Base-by-base conservation (phyloP, 208 protist genomes). In the Leishmania amazonensis region DNA sequence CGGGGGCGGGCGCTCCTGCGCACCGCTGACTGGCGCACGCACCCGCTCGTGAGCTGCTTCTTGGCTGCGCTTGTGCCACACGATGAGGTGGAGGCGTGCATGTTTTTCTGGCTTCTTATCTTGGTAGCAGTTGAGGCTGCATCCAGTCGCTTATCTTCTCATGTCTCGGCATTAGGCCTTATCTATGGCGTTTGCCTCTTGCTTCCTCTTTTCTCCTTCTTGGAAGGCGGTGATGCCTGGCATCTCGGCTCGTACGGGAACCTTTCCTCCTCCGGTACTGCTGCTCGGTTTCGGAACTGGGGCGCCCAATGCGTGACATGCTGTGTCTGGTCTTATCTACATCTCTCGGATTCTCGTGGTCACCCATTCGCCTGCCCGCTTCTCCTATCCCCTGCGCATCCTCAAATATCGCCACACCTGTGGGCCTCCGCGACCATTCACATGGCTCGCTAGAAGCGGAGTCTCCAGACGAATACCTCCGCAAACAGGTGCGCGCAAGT, bases 111-210 rank as follows among this genome's bases (percentile, higher is more conserved):
- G 21, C 53, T 24, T 49, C 45, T 49, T 49, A 13, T 49, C 0
- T 54, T 13, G 17, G 51, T 11, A 64, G 58, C 8, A 31, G 58
- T 17, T 31, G 7, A 6, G 15, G 58, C 24, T 64, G 58, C 62
- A 40, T 68, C 42, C 31, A 76, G 49, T 24, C n/a, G 38, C 68
- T 68, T 81, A 7, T 68, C 49, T 65, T 77, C 31, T 53, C 21
- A 49, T 67, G 24, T 49, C 47, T 1, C 40, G 24, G 53, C 17
- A 40, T 11, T 68, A 8, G 13, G 62, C 31, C 62, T 40, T 40
- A 40, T 40, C 15, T 15, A 40, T 40, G 31, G 3, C 21, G 5
- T 3, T 40, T 9, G 62, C 62, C 17, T 68, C n/a, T 38, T 31
- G 28, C 15, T 38, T 31, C n/a, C 11, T n/a, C 31, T 68, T 68